These are phyloP conservation scores for Vaccinium corymbosum DNA, from an alignment of 148 eudicot species.

Conservation along the genomic window DNA sequence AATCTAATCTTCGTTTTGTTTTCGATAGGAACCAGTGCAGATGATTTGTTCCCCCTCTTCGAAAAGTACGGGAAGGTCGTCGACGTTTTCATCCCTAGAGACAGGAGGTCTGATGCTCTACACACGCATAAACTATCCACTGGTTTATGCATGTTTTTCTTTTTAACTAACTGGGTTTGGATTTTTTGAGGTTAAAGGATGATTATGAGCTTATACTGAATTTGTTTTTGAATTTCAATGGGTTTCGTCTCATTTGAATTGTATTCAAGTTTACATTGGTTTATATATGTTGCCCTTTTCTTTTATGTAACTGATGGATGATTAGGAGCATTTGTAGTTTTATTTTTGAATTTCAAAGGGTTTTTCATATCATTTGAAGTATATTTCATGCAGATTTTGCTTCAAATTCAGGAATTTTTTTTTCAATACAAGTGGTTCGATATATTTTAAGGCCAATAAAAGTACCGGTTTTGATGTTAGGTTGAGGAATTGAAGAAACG, in stretches of 20 bases:
- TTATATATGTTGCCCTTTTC: not conserved
- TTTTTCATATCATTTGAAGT: not conserved
- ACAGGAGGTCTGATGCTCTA: conserved; percentile 48
- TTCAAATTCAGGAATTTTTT: not conserved
- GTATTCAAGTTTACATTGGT: not conserved
- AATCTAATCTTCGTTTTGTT: not conserved
- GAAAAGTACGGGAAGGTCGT: conserved; percentile 77
- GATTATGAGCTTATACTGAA: too few relatives aligned
- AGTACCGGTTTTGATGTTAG: not conserved
- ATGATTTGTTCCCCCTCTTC: conserved; percentile 71
- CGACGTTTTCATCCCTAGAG: conserved; percentile 75
- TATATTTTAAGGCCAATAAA: not conserved
- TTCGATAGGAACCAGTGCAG: conserved; percentile 57
- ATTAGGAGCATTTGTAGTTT: too few relatives aligned
- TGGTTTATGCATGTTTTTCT: not conserved
- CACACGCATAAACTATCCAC: not conserved
- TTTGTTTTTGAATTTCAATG: too few relatives aligned
- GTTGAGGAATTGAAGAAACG: not conserved
- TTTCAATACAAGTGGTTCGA: not conserved
- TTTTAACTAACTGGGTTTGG: too few relatives aligned
- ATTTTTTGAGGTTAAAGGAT: too few relatives aligned
- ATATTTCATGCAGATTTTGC: not conserved
- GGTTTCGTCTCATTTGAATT: too few relatives aligned
- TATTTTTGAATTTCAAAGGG: not conserved
- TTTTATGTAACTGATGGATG: not conserved